Base-by-base conservation (phyloP, 148 eudicot genomes). In the Chenopodium berlandieri region DNA sequence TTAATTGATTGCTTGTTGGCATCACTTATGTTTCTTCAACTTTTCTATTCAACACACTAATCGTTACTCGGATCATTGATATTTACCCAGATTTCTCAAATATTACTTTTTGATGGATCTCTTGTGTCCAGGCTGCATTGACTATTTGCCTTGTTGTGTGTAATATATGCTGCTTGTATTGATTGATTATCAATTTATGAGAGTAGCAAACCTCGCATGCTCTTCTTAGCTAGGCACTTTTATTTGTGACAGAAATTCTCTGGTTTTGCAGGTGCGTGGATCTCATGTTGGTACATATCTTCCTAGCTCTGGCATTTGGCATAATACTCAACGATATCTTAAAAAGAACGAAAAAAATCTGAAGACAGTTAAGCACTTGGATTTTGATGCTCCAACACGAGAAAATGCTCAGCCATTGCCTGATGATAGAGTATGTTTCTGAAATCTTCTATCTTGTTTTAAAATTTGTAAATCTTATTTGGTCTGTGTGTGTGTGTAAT, bases 321-420 rank as follows among this genome's bases (percentile, higher is more conserved):
- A 91, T 85, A 92, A 96, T 78, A 96, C 99, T 81, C 99, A 94
- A 83, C 89, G 95, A 60, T 87, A 86, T 79, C 86, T 96, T 62
- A 88, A 88, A 88, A 91, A 80, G 70, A 90, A 90, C 23, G 87
- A 75, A 65, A 80, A 85, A 80, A 89, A 83, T 84, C 83, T 80
- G 63, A 88, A 88, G 73, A 92, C 89, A 62, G 88, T 96, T 75
- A 86, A 91, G 63, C 94, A 94, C 86, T 88, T 96, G 89, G 99
- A 96, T 91, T 96, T 96, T 91, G 99, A 96, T 90, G 99, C 99
- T 83, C 95, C 99, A 78, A 94, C 99, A 1, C 97, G 99, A 80
- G 99, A 94, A 90, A 89, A 90, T 84, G 90, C 94, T 58, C 86
- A 89, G 81, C 97, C 88, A 66, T 83, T 94, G 75, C 94, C 92